Base-by-base conservation (phyloP, 345 rosid genomes). In the Citrus australasica region DNA sequence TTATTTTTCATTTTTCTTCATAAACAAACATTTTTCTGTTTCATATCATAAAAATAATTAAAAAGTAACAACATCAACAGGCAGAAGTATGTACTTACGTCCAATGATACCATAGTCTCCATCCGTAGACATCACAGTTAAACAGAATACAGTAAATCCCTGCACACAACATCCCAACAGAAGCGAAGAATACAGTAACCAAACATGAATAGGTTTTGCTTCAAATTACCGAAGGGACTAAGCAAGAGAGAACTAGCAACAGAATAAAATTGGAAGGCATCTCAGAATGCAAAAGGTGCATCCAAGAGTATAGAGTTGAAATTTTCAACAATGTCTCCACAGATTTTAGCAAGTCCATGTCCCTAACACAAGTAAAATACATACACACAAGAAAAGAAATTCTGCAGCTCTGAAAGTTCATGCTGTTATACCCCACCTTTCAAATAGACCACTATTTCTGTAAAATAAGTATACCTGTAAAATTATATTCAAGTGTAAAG, bases 71-170 rank as follows among this genome's bases (percentile, higher is more conserved):
- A 8, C 22, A 69, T 42, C 16, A 51, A 22, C 28, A 48, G 32
- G 46, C 48, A 30, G 38, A 13, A 11, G 51, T 46, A 58, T 25
- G 59, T 30, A 60, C 83, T 85, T 67, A 85, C 85, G 85, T 75
- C 87, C 87, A 71, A 85, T 82, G 32, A 82, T 66, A 33, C 80
- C 85, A 75, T 74, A 75, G 67, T 82, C 76, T 24, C 53, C 77
- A 25, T 77, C 64, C 9, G 25, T 71, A 21, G 60, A 67, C 78
- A 77, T 69, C 14, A 82, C 28, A 2, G 85, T 75, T 77, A 82
- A 69, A 75, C 87, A 85, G 76, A 82, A 82, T 56, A 53, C 17
- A 10, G 76, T 46, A 30, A 70, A 74, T 19, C 79, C 85, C 87
- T 82, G 85, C 82, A 84, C 25, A 38, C n/a, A 67, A 40, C 56